Evolutionary conservation across 345 rosid genomes (phyloP), one percentile per base, ranked within the genome.

Genomic region (Bretschneidera sinensis): DNA sequence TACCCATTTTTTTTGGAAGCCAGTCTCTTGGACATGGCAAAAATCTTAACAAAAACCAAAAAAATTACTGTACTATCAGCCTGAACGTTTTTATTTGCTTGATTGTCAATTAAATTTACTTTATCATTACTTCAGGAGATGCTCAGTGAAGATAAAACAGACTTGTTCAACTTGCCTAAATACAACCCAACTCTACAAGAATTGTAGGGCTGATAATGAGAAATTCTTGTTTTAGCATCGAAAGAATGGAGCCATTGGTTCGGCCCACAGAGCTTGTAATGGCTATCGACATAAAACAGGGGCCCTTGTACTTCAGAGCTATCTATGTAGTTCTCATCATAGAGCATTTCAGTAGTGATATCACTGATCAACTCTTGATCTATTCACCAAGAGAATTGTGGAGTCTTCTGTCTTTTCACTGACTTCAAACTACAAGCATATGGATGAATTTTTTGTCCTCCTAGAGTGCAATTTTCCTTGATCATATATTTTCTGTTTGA

Each of bases 131-230:
- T 6, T 1, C 50, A 74, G 77, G 80, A 79, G 8, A n/a, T 74
- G 20, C 54, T 82, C 19, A 67, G 65, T 14, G 77, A 77, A 69
- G 71, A 47, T 13, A 25, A 59, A 23, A 65, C 77, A 51, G 79
- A 77, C 48, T 57, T 69, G 0, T 82, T 79, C 61, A 82, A 77
- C 57, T 17, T 79, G 6, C 87, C 87, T 0, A 16, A 70, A 5
- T 82, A 75, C 35, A 6, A 47, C 43, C 1, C 74, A 8, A 33
- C 70, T 17, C 62, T 77, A 0, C 23, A 17, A 7, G 77, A 69
- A 62, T 71, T 28, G 24, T 13, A 15, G 63, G 53, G 10, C 48
- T 60, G 14, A 23, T 60, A 8, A 18, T 20, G 55, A 33, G 31
- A 60, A 60, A 47, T 24, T 22, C 28, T n/a, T 22, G 28, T 24